These are phyloP conservation scores for Alternaria sp. DNA, from an alignment of 2,329 filamentous ascomycete species.

Conservation along the genomic window DNA sequence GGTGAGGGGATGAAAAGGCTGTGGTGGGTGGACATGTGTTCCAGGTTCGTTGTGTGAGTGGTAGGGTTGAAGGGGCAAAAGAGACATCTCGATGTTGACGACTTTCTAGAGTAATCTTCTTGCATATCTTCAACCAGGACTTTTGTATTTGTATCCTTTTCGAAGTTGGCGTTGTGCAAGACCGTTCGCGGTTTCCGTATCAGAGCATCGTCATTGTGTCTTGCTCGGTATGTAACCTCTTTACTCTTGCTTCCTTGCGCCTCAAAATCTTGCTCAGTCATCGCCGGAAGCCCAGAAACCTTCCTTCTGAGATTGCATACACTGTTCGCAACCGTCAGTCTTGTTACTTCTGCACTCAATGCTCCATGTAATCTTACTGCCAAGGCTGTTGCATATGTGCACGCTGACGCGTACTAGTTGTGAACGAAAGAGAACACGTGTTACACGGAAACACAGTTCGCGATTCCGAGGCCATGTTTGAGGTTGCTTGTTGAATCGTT, in stretches of 20 bases:
- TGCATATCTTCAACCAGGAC: rapidly evolving
- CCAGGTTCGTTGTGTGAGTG: background rate
- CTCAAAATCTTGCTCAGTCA: conserved; percentile 1
- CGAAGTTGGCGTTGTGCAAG: too few species aligned
- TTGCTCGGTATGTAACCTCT: background rate
- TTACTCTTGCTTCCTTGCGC: background rate
- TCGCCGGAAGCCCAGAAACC: background rate
- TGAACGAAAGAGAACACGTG: conserved; percentile 8
- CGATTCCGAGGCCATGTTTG: background rate
- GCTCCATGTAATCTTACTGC: conserved; percentile 4
- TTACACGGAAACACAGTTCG: conserved; percentile 12
- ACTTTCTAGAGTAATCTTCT: background rate
- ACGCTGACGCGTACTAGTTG: conserved; percentile 4
- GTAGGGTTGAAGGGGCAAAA: conserved; percentile 1
- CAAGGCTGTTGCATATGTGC: conserved; percentile 10
- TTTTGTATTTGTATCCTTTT: background rate
- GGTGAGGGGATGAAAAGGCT: background rate
- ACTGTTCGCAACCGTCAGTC: background rate
- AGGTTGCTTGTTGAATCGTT: background rate
- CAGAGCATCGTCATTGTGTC: background rate
- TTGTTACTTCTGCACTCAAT: background rate
- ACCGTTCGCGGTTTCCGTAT: background rate
- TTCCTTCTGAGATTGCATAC: conserved; percentile 8
- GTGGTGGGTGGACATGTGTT: conserved; percentile 7
- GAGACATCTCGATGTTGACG: conserved; percentile 1